Base-by-base conservation (phyloP, 2,329 filamentous ascomycete genomes). In the Colletotrichum sp. region DNA sequence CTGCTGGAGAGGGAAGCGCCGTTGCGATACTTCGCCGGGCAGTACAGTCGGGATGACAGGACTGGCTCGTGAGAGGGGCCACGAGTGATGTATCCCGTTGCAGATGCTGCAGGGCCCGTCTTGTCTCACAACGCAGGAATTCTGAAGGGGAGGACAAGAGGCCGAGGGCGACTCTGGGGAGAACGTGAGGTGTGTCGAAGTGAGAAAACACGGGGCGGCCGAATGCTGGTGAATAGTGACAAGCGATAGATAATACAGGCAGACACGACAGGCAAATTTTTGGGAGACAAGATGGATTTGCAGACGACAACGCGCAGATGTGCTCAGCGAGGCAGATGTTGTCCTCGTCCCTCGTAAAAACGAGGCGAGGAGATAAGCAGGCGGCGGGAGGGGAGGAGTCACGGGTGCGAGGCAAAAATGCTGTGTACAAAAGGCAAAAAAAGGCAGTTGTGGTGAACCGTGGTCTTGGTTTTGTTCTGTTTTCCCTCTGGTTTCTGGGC, bases 1-100 rank as follows among this genome's bases (percentile, higher is more conserved):
- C 68, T 72, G 52, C 52, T 59, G 59, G 49, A 18, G 32, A 60
- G 44, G 39, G 59, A 69, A 64, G 59, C 65, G 71, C 65, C 36
- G 71, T 55, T 75, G 66, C 71, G 71, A 66, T 34, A 76, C 71
- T 70, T 63, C 64, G 70, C 70, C 24, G 21, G 73, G 64, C 70
- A 68, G 34, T 49, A 73, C 73, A 73, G 70, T 63, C 64, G 64
- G 70, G 70, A 67, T 44, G 59, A 68, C 44, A 73, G 73, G 57
- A 28, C 30, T 44, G 64, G 44, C 70, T 76, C 59, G 73, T 76
- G 63, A 76, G 70, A 76, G 70, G 73, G 52, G 65, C 70, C 69
- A 73, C 73, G 34, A 76, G 44, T 59, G 70, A 55, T 73, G 74
- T 69, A 76, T 69, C 59, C 64, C 65, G 74, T 69, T 74, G 74